Percentiles rank a stretch among this genome's conserved stretches.
These are phyloP conservation scores for Trichophyton simii DNA, from an alignment of 2,329 filamentous ascomycete genomes.

Conservation along the genomic window DNA sequence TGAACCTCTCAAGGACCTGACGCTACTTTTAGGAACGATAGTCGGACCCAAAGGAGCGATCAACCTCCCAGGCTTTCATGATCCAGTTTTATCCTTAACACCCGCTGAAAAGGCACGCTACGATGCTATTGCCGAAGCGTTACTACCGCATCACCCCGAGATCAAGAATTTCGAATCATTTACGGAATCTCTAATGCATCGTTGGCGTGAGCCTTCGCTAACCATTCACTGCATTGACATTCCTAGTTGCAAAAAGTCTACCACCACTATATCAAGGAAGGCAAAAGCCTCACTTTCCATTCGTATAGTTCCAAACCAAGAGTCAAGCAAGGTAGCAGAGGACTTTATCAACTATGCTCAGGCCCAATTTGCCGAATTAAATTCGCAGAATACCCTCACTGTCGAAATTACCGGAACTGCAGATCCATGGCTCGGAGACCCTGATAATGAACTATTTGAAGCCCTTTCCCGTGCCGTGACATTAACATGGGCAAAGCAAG, in stretches of 20 bases:
- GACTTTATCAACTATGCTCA: conserved; percentile 55
- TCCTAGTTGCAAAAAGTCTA: conserved; percentile 75
- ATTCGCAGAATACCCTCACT: conserved; percentile 66
- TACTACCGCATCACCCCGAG: conserved; percentile 59
- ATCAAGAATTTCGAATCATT: conserved; percentile 55
- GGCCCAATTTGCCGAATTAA: conserved; percentile 58
- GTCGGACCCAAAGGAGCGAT: conserved; percentile 71
- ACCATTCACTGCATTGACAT: conserved; percentile 90
- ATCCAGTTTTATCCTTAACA: conserved; percentile 64
- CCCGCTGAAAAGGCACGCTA: conserved; percentile 67
- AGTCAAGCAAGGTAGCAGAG: conserved; percentile 62
- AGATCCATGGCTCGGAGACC: conserved; percentile 91
- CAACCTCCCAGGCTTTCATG: conserved; percentile 78
- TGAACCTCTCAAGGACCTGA: conserved; percentile 84
- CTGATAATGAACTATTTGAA: conserved; percentile 77
- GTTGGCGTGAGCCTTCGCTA: conserved; percentile 89
- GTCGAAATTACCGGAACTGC: conserved; percentile 85
- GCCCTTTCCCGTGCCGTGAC: conserved; percentile 77
- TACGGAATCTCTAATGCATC: conserved; percentile 73
- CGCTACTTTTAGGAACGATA: conserved; percentile 66
- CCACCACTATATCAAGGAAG: conserved; percentile 70
- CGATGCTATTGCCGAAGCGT: conserved; percentile 65
- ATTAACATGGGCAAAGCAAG: conserved; percentile 57
- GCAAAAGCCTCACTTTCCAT: conserved; percentile 82
- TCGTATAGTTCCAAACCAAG: conserved; percentile 85